Conservation (phyloP, 495 filamentous ascomycete genomes). For the Elaphomyces granulatus region DNA sequence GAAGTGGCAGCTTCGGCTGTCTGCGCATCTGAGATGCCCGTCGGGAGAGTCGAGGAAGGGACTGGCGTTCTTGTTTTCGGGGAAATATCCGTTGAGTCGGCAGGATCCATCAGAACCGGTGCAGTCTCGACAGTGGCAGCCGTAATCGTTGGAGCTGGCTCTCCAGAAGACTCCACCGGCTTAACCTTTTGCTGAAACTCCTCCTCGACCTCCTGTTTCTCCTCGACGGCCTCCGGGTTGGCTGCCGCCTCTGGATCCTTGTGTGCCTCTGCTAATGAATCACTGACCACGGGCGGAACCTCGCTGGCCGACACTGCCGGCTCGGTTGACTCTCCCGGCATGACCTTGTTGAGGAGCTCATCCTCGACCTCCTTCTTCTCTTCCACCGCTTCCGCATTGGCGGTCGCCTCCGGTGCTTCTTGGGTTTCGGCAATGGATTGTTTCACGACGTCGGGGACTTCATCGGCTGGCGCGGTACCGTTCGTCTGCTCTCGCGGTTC, state of each 20-base stretch:
- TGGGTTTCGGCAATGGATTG: slow-evolving; percentile 45
- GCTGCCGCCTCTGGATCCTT: slow-evolving; percentile 55
- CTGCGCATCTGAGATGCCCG: slow-evolving; percentile 6
- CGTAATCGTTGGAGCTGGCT: slow-evolving; percentile 36
- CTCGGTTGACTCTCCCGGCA: neutral
- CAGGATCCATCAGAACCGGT: slow-evolving; percentile 13
- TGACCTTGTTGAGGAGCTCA: slow-evolving; percentile 36
- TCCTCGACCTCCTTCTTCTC: slow-evolving; percentile 55
- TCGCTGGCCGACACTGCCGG: slow-evolving; percentile 29
- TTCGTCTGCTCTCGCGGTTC: slow-evolving; percentile 31
- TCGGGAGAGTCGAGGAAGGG: slow-evolving; percentile 9
- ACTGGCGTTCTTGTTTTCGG: slow-evolving; percentile 28
- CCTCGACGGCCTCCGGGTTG: slow-evolving; percentile 49
- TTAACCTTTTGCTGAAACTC: slow-evolving; percentile 46
- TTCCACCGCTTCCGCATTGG: slow-evolving; percentile 43
- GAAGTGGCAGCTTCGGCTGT: slow-evolving; percentile 9
- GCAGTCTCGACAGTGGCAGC: slow-evolving; percentile 31
- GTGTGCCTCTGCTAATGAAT: slow-evolving; percentile 52
- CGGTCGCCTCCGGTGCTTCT: slow-evolving; percentile 47
- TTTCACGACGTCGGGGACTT: slow-evolving; percentile 45
- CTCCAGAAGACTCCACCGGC: slow-evolving; percentile 32
- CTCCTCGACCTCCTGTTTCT: slow-evolving; percentile 63
- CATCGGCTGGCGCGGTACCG: slow-evolving; percentile 5
- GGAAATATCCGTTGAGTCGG: slow-evolving; percentile 28
- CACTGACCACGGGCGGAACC: slow-evolving; percentile 59